Percentiles rank a stretch among this genome's conserved stretches.
These are phyloP conservation scores for Trypanosoma vivax DNA, from an alignment of 208 protist genomes.

Conservation along the genomic window DNA sequence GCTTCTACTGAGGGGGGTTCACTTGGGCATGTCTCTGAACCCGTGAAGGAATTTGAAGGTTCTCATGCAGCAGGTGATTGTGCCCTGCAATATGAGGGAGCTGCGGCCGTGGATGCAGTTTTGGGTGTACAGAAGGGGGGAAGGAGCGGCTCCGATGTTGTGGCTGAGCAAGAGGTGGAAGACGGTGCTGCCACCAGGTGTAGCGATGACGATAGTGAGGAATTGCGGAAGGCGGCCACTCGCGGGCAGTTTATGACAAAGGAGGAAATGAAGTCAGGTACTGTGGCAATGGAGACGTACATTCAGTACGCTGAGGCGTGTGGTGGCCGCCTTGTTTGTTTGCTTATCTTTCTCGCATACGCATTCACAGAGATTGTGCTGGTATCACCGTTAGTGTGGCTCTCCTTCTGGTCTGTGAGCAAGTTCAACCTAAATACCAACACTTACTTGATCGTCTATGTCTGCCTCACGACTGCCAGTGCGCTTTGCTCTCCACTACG, in stretches of 20 bases:
- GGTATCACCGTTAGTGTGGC: conserved; percentile 44
- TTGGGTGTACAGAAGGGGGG: no score
- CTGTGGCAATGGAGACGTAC: conserved; percentile 55
- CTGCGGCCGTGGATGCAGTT: no score
- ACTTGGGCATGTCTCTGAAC: background rate
- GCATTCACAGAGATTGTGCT: conserved; percentile 44
- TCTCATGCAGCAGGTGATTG: background rate
- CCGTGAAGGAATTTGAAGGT: background rate
- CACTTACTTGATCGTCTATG: conserved; percentile 46
- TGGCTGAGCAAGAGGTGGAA: no score
- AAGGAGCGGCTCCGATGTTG: no score
- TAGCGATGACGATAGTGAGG: background rate
- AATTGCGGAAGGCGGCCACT: background rate
- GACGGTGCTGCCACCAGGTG: background rate
- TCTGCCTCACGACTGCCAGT: conserved; percentile 25
- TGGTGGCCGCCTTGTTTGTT: conserved; percentile 35
- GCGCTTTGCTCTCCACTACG: conserved; percentile 37
- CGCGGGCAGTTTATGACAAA: conserved; percentile 35
- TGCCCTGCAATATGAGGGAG: no score
- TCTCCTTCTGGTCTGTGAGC: conserved; percentile 56
- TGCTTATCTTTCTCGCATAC: conserved; percentile 48
- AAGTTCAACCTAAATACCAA: conserved; percentile 9
- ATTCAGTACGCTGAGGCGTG: conserved; percentile 40
- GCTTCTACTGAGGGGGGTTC: background rate
- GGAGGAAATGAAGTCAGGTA: conserved; percentile 55